phyloP scores from a whole-genome alignment of 345 rosid genomes.

The Acer saccharum region DNA sequence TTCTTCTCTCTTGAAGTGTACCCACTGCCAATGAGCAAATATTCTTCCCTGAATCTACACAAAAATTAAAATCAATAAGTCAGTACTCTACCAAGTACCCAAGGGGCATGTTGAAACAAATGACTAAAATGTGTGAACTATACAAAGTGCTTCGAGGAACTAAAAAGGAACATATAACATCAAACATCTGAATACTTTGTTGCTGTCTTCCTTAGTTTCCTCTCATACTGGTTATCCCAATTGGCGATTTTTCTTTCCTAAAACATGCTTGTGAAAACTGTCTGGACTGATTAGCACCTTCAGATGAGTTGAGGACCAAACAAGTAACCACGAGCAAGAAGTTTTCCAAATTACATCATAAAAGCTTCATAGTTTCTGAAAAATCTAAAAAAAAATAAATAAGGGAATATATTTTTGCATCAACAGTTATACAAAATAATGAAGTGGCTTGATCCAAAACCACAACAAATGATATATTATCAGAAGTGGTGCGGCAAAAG shows the following conservation, averaged over 20 bases:
- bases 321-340: not conserved
- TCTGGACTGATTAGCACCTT: not conserved
- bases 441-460: not conserved
- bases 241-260: not conserved
- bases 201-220: slow-evolving; percentile 1
- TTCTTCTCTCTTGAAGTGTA: slow-evolving; percentile 65
- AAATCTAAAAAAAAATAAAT: too few species aligned
- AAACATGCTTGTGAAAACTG: not conserved
- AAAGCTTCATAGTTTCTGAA: not conserved
- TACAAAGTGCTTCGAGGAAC: not conserved
- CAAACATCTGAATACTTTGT: not conserved
- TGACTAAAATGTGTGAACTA: not conserved
- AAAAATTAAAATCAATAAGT: slow-evolving; percentile 19
- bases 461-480: not conserved
- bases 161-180: not conserved
- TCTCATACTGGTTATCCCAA: not conserved
- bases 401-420: not conserved
- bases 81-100: slow-evolving; percentile 12
- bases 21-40: slow-evolving; percentile 65
- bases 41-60: slow-evolving; percentile 68
- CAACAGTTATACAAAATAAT: not conserved
- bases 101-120: not conserved
- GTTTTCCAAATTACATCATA: not conserved
- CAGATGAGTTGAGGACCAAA: not conserved
- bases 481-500: not conserved